A percentile compares a stretch with the other conserved stretches of the same genome.
Conservation (phyloP, 441 rosid species). For the Gossypium aridum region DNA sequence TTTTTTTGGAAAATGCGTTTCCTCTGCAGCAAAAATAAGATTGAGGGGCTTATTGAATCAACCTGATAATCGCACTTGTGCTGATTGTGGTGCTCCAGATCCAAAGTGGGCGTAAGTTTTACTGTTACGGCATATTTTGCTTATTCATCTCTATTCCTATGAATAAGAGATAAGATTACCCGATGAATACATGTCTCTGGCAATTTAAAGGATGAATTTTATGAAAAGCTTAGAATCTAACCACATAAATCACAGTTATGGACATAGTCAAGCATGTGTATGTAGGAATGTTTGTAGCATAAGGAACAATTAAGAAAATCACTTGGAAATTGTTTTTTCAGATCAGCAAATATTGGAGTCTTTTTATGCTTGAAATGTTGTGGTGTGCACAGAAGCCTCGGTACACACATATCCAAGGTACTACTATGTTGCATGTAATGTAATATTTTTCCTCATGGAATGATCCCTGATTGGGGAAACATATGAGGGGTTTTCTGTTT, state of each 20-base stretch:
- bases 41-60: constrained; percentile 64
- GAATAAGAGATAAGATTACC: background rate
- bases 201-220: background rate
- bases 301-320: background rate
- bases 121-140: background rate
- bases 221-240: background rate
- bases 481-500: background rate
- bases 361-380: constrained; percentile 96
- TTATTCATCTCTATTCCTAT: background rate
- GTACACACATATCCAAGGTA: constrained; percentile 90
- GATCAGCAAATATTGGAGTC: constrained; percentile 97
- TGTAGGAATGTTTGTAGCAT: background rate
- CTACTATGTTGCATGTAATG: constrained; percentile 15
- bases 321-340: constrained; percentile 30
- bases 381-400: constrained; percentile 95
- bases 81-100: constrained; percentile 94
- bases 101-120: constrained; percentile 98
- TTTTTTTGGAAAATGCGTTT: background rate
- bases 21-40: constrained; percentile 62
- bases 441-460: background rate
- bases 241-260: background rate
- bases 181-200: background rate
- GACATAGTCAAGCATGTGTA: background rate
- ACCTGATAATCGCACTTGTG: constrained; percentile 77
- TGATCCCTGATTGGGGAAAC: background rate